Conservation (phyloP, 176 grass and related monocot species). For the Puya raimondii region DNA sequence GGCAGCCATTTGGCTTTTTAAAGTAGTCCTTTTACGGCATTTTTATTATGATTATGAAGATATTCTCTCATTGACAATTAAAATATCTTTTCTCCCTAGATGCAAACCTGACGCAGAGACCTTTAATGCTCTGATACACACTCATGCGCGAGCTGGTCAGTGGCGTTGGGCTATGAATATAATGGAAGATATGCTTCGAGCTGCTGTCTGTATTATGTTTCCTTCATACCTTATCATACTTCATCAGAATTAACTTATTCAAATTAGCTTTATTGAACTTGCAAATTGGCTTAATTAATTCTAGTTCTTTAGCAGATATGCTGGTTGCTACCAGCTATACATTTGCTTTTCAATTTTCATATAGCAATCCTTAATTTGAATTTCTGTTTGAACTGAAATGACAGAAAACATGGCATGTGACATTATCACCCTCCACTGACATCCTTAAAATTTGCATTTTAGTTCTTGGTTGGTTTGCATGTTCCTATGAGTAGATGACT, state of each 20-base stretch:
- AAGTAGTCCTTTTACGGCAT: too few species aligned
- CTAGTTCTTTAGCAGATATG: conserved; percentile 1
- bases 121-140: conserved; percentile 81
- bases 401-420: too few species aligned
- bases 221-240: background rate
- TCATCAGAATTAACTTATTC: background rate
- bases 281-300: conserved; percentile 7
- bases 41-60: too few species aligned
- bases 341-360: too few species aligned
- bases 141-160: conserved; percentile 82
- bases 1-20: too few species aligned
- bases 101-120: conserved; percentile 92
- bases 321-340: too few species aligned
- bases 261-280: conserved; percentile 1
- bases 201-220: conserved; percentile 53
- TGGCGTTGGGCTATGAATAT: conserved; percentile 96
- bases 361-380: too few species aligned
- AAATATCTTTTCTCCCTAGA: conserved; percentile 30
- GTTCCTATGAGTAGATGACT: too few species aligned
- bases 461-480: too few species aligned
- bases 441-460: too few species aligned
- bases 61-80: background rate
- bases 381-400: too few species aligned
- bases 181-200: conserved; percentile 96
- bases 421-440: too few species aligned